phyloP scores from a whole-genome alignment of 208 protist species.

The Leishmania mexicana region DNA sequence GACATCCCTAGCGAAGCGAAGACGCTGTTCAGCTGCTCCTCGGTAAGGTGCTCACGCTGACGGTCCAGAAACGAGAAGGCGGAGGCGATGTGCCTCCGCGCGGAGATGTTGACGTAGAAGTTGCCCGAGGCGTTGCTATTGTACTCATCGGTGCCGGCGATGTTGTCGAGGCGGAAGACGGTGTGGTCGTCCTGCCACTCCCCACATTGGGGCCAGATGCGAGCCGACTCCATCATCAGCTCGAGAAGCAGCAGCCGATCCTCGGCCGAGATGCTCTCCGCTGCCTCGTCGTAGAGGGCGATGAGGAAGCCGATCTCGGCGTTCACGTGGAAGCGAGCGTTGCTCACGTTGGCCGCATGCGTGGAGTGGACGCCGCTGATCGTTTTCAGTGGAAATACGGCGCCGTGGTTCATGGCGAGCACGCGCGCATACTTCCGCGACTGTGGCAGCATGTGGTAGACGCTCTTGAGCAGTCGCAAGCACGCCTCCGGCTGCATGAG shows the following conservation, averaged over 20 bases:
- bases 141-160: conserved; percentile 84
- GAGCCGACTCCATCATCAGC: conserved; percentile 86
- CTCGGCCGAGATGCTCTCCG: conserved; percentile 46
- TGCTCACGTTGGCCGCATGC: conserved; percentile 55
- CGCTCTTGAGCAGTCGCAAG: conserved; percentile 65
- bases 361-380: conserved; percentile 63
- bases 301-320: conserved; percentile 85
- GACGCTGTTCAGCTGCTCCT: conserved; percentile 43
- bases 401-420: conserved; percentile 69
- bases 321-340: conserved; percentile 79
- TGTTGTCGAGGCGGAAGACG: conserved; percentile 86
- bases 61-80: conserved; percentile 58
- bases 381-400: conserved; percentile 77
- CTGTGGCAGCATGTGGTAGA: conserved; percentile 76
- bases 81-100: conserved; percentile 70
- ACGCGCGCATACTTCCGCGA: conserved; percentile 68
- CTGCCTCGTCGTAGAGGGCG: conserved; percentile 64
- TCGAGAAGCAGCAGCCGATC: conserved; percentile 79
- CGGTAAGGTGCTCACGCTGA: conserved; percentile 52
- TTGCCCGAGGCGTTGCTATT: conserved; percentile 79
- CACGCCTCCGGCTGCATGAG: conserved; percentile 63
- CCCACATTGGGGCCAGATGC: conserved; percentile 85
- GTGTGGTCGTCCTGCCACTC: conserved; percentile 82
- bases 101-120: conserved; percentile 91
- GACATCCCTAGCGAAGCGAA: conserved; percentile 70